Evolutionary conservation across 108 stramenopile genomes (phyloP).

Genomic region (Cyclotella choctawhatcheeana): DNA sequence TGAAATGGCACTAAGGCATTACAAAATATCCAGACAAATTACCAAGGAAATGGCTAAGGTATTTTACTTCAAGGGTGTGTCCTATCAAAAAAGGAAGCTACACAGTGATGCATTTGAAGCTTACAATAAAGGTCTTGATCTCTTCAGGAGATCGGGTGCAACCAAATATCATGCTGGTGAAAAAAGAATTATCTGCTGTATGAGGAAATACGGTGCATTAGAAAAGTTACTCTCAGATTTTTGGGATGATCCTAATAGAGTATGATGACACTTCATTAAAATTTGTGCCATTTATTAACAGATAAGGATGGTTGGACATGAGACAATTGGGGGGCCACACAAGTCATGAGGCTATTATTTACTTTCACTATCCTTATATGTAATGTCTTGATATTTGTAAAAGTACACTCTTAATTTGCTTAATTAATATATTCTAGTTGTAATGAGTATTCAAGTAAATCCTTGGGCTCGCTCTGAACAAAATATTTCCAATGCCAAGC

Average conservation of each 20-base stretch:
- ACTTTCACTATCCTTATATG: too few relatives aligned
- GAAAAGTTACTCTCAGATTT: slow-evolving; percentile 42
- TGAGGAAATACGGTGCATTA: slow-evolving; percentile 40
- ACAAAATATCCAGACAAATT: slow-evolving; percentile 11
- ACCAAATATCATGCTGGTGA: slow-evolving; percentile 5
- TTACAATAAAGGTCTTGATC: slow-evolving; percentile 30
- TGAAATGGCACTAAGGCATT: slow-evolving; percentile 12
- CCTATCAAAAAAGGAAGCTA: slow-evolving; percentile 27
- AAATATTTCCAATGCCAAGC: too few relatives aligned
- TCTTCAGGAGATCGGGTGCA: slow-evolving; percentile 19
- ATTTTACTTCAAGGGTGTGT: slow-evolving; percentile 38
- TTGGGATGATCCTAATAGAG: slow-evolving; percentile 38
- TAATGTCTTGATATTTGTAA: too few relatives aligned
- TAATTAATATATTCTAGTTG: too few relatives aligned
- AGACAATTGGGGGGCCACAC: too few relatives aligned
- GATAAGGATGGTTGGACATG: too few relatives aligned
- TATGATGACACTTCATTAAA: too few relatives aligned
- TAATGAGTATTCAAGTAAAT: too few relatives aligned
- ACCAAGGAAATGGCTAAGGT: slow-evolving; percentile 29
- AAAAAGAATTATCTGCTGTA: slow-evolving; percentile 33
- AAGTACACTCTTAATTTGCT: too few relatives aligned
- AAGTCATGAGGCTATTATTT: too few relatives aligned
- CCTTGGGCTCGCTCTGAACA: too few relatives aligned
- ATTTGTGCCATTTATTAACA: too few relatives aligned
- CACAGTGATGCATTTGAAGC: slow-evolving; percentile 38